Base-by-base conservation (phyloP, 2,329 filamentous ascomycete species). In the Massarina eburnea region DNA sequence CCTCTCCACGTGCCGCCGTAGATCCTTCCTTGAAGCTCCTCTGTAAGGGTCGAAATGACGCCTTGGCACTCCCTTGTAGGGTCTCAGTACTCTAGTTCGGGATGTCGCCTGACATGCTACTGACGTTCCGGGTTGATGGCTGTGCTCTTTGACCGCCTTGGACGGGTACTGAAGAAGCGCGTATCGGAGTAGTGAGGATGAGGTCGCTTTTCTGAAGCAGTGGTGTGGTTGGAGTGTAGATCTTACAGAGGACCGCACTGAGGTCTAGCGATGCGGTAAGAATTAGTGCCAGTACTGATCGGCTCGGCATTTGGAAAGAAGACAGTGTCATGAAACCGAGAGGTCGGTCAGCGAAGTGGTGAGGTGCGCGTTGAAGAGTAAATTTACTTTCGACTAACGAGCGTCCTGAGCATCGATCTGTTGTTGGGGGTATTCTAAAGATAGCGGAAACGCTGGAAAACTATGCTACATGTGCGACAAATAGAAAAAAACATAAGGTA, bases 351-450 rank as follows among this genome's bases (percentile, higher is more conserved):
- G n/a, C n/a, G n/a, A 26, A 8, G 4, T 39, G 12, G 36, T 26
- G 12, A 14, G 26, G 17, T 8, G 27, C 5, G 6, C 15, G 38
- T 30, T 30, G 27, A 18, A 30, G 15, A 32, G 27, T 19, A 20
- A 19, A 30, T 40, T 17, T 20, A 40, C 32, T 17, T 40, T 40
- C n/a, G 17, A 20, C 17, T 32, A 42, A 35, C 39, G 39, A 42
- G 39, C 39, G 39, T 42, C 39, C 9, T 8, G 12, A 30, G 27
- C n/a, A 30, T 30, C n/a, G 9, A 30, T 30, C 27, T 30, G 27
- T 6, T 4, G 12, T 7, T 40, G 38, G 38, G 27, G 27, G 27
- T 30, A 30, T 30, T 30, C 12, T 30, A 30, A 30, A 30, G 4
- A 30, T 14, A 30, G 27, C 27, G 4, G 27, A 14, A 14, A 14